Evolutionary conservation across 2,329 filamentous ascomycete species (phyloP).

Genomic region (Colletotrichum sp.): DNA sequence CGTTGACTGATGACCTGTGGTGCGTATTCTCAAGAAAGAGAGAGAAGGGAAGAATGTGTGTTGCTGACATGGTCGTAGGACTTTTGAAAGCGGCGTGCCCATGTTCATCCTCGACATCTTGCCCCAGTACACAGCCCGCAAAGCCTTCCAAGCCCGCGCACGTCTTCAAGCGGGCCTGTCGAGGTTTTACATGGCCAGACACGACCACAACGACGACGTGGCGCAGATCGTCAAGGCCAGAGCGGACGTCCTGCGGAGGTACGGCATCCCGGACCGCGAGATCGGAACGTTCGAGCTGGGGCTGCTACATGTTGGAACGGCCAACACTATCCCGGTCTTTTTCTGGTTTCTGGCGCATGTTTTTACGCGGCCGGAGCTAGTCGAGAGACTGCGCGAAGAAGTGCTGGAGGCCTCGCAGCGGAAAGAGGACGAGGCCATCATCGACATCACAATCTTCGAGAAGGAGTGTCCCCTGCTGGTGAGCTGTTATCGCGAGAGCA

Average conservation of each 20-base stretch:
- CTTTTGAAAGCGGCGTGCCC: slow-evolving; percentile 29
- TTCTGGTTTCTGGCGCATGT: slow-evolving; percentile 40
- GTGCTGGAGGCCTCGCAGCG: not conserved
- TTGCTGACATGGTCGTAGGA: slow-evolving; percentile 22
- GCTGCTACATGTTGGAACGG: slow-evolving; percentile 31
- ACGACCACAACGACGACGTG: slow-evolving; percentile 29
- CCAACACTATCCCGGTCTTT: slow-evolving; percentile 39
- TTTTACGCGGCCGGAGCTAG: slow-evolving; percentile 28
- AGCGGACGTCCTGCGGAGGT: slow-evolving; percentile 28
- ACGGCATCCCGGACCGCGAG: slow-evolving; percentile 28
- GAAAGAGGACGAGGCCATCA: not conserved
- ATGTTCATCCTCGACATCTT: slow-evolving; percentile 34
- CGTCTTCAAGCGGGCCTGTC: slow-evolving; percentile 27
- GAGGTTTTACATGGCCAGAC: slow-evolving; percentile 32
- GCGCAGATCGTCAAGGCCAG: slow-evolving; percentile 31
- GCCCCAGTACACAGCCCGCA: slow-evolving; percentile 30
- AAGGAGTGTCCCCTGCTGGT: not conserved
- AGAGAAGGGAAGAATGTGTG: not conserved
- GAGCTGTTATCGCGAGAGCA: not conserved
- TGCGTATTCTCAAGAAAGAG: not conserved
- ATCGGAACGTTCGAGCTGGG: slow-evolving; percentile 34
- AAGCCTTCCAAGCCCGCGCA: slow-evolving; percentile 30
- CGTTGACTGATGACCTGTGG: slow-evolving; percentile 38
- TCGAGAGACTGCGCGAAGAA: slow-evolving; percentile 29
- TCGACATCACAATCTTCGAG: not conserved